These are phyloP conservation scores for Mortierella sp. DNA, from an alignment of 371 early-diverging fungal genomes.

Conservation along the genomic window DNA sequence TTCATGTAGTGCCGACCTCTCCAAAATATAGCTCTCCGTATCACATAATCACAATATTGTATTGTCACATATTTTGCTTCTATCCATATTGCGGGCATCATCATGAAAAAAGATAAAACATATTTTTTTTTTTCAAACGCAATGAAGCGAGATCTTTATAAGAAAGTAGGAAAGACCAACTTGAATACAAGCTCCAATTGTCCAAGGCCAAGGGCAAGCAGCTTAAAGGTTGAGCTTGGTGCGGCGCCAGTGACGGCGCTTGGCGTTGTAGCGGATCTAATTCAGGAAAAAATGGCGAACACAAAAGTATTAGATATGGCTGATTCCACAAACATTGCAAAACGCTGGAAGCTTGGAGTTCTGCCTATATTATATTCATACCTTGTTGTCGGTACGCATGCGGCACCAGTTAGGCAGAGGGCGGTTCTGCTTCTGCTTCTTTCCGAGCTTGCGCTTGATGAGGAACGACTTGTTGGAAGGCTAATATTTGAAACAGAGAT, in stretches of 20 bases:
- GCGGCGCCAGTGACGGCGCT: slow-evolving; percentile 99
- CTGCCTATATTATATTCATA: slow-evolving; percentile 46
- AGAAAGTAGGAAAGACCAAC: slow-evolving; percentile 28
- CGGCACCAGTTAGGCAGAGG: slow-evolving; percentile 99
- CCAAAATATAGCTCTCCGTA: not conserved
- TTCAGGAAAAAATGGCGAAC: slow-evolving; percentile 16
- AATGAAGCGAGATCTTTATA: slow-evolving; percentile 48
- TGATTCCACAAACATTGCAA: not conserved
- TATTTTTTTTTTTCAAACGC: slow-evolving; percentile 27
- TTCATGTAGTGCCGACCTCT: not conserved
- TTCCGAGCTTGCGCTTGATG: slow-evolving; percentile 97
- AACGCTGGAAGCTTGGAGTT: not conserved
- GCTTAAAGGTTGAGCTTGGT: slow-evolving; percentile 96
- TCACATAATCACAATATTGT: not conserved
- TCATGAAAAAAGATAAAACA: not conserved
- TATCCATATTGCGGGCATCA: not conserved
- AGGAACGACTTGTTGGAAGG: slow-evolving; percentile 96
- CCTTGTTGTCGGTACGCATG: slow-evolving; percentile 95
- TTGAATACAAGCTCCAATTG: slow-evolving; percentile 33
- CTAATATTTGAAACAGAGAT: slow-evolving; percentile 59
- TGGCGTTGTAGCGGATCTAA: slow-evolving; percentile 91
- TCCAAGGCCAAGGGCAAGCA: slow-evolving; percentile 32
- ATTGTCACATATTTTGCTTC: not conserved
- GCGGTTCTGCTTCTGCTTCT: slow-evolving; percentile 98
- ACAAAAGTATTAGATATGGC: not conserved